Conservation (phyloP, 2,329 filamentous ascomycete species). For the Didymella pinodella region DNA sequence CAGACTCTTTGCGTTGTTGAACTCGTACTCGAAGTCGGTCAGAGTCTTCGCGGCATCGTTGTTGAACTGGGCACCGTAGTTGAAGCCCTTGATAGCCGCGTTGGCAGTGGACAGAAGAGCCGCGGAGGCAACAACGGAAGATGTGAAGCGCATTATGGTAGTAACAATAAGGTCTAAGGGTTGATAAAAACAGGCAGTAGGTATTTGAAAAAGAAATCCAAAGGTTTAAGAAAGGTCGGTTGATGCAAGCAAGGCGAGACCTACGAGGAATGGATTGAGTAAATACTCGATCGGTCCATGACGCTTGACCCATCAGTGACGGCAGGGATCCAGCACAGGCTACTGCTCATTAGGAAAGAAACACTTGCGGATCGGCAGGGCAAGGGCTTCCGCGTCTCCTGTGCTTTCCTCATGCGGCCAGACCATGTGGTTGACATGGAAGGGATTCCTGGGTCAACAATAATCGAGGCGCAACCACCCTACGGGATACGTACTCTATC, state of each 20-base stretch:
- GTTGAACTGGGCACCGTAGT: conserved; percentile 72
- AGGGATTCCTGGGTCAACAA: background rate
- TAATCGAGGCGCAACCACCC: background rate
- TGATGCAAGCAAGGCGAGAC: conserved; percentile 7
- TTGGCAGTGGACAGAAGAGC: conserved; percentile 52
- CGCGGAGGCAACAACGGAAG: conserved; percentile 48
- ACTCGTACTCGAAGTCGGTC: conserved; percentile 73
- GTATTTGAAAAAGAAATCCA: conserved; percentile 6
- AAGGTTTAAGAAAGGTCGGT: conserved; percentile 2
- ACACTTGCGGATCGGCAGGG: conserved; percentile 24
- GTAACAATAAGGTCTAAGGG: conserved; percentile 12
- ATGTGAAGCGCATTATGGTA: conserved; percentile 46
- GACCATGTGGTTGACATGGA: conserved; percentile 16
- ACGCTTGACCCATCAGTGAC: conserved; percentile 28
- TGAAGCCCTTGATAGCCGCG: conserved; percentile 67
- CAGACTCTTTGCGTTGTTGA: conserved; percentile 70
- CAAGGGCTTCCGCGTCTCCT: conserved; percentile 20
- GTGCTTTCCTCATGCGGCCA: conserved; percentile 18
- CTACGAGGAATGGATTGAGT: conserved; percentile 16
- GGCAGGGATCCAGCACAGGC: conserved; percentile 28
- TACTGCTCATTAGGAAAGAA: conserved; percentile 24
- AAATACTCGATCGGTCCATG: conserved; percentile 31
- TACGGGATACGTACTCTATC: background rate
- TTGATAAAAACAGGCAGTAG: conserved; percentile 2
- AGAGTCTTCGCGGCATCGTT: conserved; percentile 68